A percentile compares a stretch with the other conserved stretches of the same genome.
Conservation (phyloP, 768 basidiomycete genomes). For the Rhizopogon vinicolor region DNA sequence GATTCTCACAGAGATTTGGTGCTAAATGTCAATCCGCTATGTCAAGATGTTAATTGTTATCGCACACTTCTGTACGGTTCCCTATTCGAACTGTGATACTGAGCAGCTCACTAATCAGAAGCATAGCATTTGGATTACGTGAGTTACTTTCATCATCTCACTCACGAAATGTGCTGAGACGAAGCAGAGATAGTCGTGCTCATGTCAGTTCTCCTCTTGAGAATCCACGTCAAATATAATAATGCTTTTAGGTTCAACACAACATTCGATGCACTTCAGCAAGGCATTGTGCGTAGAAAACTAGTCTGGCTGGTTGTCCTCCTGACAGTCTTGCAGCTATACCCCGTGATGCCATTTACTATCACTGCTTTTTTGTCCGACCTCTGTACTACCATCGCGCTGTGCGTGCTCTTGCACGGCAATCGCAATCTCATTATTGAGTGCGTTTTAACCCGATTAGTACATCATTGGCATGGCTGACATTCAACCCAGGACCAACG, state of each 20-base stretch:
- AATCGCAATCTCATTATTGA: conserved; percentile 31
- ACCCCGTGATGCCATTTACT: conserved; percentile 41
- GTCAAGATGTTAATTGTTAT: conserved; percentile 26
- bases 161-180: not conserved
- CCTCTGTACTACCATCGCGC: conserved; percentile 34
- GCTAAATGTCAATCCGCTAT: not conserved
- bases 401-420: conserved; percentile 38
- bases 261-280: conserved; percentile 30
- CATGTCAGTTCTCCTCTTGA: not conserved
- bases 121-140: conserved; percentile 34
- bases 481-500: conserved; percentile 31
- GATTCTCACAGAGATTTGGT: not conserved
- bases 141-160: conserved; percentile 1
- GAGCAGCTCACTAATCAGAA: not conserved
- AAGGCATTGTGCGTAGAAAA: conserved; percentile 29
- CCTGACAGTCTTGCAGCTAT: conserved; percentile 20
- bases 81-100: conserved; percentile 14
- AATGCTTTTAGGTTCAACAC: conserved; percentile 26
- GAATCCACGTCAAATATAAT: not conserved
- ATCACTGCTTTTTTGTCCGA: conserved; percentile 41
- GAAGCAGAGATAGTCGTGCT: conserved; percentile 4
- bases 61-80: conserved; percentile 36
- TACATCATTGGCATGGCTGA: not conserved
- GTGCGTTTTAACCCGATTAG: conserved; percentile 13
- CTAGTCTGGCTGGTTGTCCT: not conserved